Evolutionary conservation across 106 monocot species (phyloP), one percentile per base, ranked within the genome.

Genomic region (Apostasia shenzhenica): DNA sequence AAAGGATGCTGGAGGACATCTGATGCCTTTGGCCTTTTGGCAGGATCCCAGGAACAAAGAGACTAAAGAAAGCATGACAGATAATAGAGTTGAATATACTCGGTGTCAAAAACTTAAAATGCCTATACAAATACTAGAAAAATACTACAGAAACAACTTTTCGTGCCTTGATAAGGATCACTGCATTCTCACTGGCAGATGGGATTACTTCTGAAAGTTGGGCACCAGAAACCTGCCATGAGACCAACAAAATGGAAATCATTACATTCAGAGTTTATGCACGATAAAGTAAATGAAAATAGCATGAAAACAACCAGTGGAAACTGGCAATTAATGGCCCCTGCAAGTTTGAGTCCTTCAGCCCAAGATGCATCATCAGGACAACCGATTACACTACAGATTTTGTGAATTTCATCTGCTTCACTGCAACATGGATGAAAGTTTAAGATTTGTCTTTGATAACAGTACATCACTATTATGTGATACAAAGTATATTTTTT

Each of bases 321-420:
- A 78, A 89, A 89, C 12, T 78, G 77, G 67, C 66, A 89, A 46
- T 75, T 74, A 5, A 89, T 77, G 12, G 14, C 43, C 45, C 68
- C 59, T 40, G 89, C 89, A 59, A 89, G 77, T 40, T 73, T 54
- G 41, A 89, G 54, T 37, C 89, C 89, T 67, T 89, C 85, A 55
- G 71, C 58, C 89, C 89, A 89, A 53, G 85, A 80, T 70, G 58
- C 70, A 14, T 67, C 72, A 77, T 89, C 52, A 54, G 89, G 89
- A 64, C 71, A 80, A 37, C 89, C 89, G 70, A 89, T 89, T 14
- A 89, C 77, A 70, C 72, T 78, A 72, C 89, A 89, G 26, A 89
- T 89, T 80, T 89, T 85, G 70, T 80, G 72, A 38, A 85, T 85
- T 73, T 89, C 85, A 78, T 89, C 85, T 42, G 72, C 80, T 63